Percentiles rank a stretch among this genome's conserved stretches.
Evolutionary conservation across 225 moss, liverwort and hornwort species (phyloP).

Genomic region (Takakia lepidozioides): DNA sequence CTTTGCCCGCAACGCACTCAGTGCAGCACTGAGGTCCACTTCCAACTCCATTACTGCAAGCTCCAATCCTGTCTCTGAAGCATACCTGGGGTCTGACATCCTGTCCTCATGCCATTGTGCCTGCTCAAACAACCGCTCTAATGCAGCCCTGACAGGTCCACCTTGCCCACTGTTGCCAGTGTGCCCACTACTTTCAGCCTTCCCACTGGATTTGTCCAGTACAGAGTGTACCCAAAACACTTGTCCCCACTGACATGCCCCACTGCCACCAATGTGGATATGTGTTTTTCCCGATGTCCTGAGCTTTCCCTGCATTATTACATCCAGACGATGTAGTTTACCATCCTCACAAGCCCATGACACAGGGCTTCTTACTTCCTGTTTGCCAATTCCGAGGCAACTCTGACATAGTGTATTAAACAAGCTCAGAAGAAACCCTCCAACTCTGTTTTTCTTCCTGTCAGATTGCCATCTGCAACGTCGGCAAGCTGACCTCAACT

Average conservation of each 20-base stretch:
- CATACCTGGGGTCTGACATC: conserved; percentile 6
- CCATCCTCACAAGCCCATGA: too few relatives aligned
- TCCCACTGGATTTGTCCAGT: conserved; percentile 6
- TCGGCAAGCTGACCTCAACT: too few relatives aligned
- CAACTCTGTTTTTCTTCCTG: too few relatives aligned
- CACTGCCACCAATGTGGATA: neutral
- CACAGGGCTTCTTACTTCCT: too few relatives aligned
- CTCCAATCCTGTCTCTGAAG: conserved; percentile 13
- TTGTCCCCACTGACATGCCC: conserved; percentile 1
- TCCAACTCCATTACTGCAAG: conserved; percentile 27
- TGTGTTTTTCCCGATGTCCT: neutral
- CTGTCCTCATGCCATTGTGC: conserved; percentile 30
- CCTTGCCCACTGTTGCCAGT: conserved; percentile 1
- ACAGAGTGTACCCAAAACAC: conserved; percentile 6
- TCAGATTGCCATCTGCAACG: too few relatives aligned
- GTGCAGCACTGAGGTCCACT: conserved; percentile 26
- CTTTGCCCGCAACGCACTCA: conserved; percentile 23
- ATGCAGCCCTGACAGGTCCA: conserved; percentile 23
- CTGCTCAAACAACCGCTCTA: conserved; percentile 36
- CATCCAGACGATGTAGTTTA: too few relatives aligned
- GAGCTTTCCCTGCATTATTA: conserved; percentile 2
- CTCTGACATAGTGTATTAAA: too few relatives aligned
- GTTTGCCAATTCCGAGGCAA: too few relatives aligned
- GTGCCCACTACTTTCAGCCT: neutral
- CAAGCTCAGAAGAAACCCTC: too few relatives aligned